Percentiles rank a stretch among this genome's conserved stretches.
Evolutionary conservation across 1,284 basidiomycete genomes (phyloP).

Genomic region (Volvariella surrecta): DNA sequence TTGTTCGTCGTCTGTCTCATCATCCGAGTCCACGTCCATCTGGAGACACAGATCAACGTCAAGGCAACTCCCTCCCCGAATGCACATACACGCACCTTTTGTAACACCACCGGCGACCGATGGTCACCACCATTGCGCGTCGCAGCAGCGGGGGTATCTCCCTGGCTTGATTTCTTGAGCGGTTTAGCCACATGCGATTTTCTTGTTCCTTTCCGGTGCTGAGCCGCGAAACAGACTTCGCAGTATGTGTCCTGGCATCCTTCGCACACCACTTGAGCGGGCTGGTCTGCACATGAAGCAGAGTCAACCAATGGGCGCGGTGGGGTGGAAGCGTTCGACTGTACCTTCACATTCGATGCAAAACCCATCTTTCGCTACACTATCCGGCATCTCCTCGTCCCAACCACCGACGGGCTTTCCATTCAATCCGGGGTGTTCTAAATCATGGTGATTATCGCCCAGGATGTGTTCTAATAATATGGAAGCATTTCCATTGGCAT

Average conservation of each 20-base stretch:
- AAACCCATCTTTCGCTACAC: conserved; percentile 49
- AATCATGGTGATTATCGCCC: conserved; percentile 43
- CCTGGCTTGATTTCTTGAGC: conserved; percentile 18
- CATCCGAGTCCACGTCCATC: conserved; percentile 45
- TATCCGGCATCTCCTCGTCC: conserved; percentile 53
- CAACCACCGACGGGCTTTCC: conserved; percentile 38
- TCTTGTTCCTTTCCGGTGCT: conserved; percentile 71
- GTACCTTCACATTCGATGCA: conserved; percentile 79
- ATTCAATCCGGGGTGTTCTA: conserved; percentile 43
- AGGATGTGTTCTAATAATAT: conserved; percentile 66
- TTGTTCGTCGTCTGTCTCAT: conserved; percentile 38
- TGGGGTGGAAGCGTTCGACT: conserved; percentile 1
- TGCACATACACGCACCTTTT: too few relatives aligned
- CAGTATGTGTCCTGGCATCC: conserved; percentile 66
- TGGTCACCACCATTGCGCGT: too few relatives aligned
- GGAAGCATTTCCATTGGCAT: conserved; percentile 11
- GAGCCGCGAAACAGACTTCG: conserved; percentile 75
- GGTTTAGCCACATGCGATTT: conserved; percentile 54
- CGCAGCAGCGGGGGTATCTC: too few relatives aligned
- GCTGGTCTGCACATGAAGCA: conserved; percentile 50
- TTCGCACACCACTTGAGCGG: conserved; percentile 64
- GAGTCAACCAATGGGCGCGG: too few relatives aligned
- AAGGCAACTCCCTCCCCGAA: too few relatives aligned
- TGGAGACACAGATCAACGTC: too few relatives aligned
- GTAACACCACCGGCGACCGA: too few relatives aligned